Evolutionary conservation across 129 eudicot species (phyloP).

Genomic region (Ambrosia artemisiifolia): DNA sequence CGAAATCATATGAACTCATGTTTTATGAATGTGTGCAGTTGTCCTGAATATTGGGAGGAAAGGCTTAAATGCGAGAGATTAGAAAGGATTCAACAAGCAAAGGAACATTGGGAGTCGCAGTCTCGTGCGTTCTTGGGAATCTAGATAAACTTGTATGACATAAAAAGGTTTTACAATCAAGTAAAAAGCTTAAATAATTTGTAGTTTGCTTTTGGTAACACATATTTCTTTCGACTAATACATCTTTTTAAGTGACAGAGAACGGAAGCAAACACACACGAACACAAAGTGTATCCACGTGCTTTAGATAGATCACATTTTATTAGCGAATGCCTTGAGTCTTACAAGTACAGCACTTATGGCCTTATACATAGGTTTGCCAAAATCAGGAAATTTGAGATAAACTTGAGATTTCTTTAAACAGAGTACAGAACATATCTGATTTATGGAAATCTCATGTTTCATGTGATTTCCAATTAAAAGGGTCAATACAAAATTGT

Average conservation of each 20-base stretch:
- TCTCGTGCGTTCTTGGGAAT: conserved; percentile 63
- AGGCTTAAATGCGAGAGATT: conserved; percentile 64
- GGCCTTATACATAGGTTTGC: too few species aligned
- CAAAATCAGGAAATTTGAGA: too few species aligned
- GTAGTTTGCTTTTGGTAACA: conserved; percentile 14
- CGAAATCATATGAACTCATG: background rate
- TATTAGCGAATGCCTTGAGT: too few species aligned
- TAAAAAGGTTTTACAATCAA: conserved; percentile 15
- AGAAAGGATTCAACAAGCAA: conserved; percentile 67
- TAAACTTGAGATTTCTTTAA: too few species aligned
- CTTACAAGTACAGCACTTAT: too few species aligned
- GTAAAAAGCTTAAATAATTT: conserved; percentile 16
- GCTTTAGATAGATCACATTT: too few species aligned
- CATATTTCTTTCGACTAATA: background rate
- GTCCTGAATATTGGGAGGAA: conserved; percentile 88
- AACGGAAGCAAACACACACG: background rate
- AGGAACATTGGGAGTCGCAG: conserved; percentile 86
- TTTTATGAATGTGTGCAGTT: conserved; percentile 40
- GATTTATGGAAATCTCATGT: too few species aligned
- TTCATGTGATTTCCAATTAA: too few species aligned
- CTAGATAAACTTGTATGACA: conserved; percentile 25
- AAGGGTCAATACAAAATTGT: too few species aligned
- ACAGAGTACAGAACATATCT: too few species aligned
- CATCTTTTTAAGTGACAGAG: background rate
- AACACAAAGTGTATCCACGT: background rate